phyloP scores from a whole-genome alignment of 2,329 filamentous ascomycete species.

The Fusarium odoratissimum region DNA sequence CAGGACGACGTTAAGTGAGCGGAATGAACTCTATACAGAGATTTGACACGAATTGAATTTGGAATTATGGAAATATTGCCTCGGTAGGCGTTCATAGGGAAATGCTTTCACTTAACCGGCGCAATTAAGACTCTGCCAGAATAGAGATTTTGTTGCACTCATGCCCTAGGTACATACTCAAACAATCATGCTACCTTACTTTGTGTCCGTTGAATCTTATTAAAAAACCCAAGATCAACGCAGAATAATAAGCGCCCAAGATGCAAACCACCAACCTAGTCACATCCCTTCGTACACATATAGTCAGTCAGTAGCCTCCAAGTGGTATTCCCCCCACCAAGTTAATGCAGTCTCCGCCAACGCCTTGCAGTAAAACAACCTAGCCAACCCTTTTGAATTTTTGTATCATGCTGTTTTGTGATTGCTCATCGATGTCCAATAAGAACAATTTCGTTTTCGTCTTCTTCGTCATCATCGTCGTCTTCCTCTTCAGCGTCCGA shows the following conservation, averaged over 20 bases:
- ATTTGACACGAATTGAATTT: neutral
- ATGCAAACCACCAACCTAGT: slow-evolving; percentile 20
- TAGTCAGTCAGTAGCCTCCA: slow-evolving; percentile 17
- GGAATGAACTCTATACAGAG: neutral
- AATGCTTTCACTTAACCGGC: slow-evolving; percentile 3
- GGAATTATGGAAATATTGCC: neutral
- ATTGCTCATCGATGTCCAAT: slow-evolving; percentile 60
- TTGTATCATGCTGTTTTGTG: slow-evolving; percentile 5
- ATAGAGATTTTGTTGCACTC: slow-evolving; percentile 13
- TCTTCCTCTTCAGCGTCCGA: slow-evolving; percentile 57
- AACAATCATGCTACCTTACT: slow-evolving; percentile 12
- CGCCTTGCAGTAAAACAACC: slow-evolving; percentile 39
- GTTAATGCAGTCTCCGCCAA: slow-evolving; percentile 32
- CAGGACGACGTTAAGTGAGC: slow-evolving; percentile 41
- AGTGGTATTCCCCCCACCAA: slow-evolving; percentile 19
- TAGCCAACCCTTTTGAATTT: slow-evolving; percentile 4
- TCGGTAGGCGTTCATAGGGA: slow-evolving; percentile 26
- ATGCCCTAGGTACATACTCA: slow-evolving; percentile 11
- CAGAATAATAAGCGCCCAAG: slow-evolving; percentile 25
- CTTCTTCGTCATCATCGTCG: slow-evolving; percentile 64
- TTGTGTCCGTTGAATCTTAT: slow-evolving; percentile 14
- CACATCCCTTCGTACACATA: slow-evolving; percentile 22
- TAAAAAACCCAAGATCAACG: neutral
- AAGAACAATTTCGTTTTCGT: slow-evolving; percentile 63
- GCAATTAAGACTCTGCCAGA: slow-evolving; percentile 1